Base-by-base conservation (phyloP, 2,329 filamentous ascomycete genomes). In the Cladophialophora psammophila region DNA sequence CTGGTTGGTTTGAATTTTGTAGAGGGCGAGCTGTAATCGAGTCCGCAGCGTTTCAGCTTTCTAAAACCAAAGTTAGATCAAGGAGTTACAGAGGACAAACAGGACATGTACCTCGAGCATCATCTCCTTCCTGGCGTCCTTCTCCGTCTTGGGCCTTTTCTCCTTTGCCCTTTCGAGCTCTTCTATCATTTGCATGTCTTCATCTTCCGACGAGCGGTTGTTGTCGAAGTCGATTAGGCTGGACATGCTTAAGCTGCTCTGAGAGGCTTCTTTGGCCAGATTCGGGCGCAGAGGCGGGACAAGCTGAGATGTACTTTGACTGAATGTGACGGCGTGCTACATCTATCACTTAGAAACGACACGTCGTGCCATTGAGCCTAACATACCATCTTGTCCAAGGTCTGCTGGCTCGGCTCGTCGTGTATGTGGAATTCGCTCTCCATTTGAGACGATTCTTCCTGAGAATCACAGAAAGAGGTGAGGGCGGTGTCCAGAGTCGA, bases 121-220 rank as follows among this genome's bases (percentile, higher is more conserved):
- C 66, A 72, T 66, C 57, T 71, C 55, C 60, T 70, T 72, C 61
- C 69, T 55, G n/a, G 63, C 50, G 20, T 70, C 67, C 35, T 68
- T 57, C 53, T 70, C 59, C 42, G 66, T 57, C 36, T 74, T 63
- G 78, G 76, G 35, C 77, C 78, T 67, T 63, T 66, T 57, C 20
- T 48, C 45, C 32, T 26, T 35, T 36, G 26, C 8, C 8, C 15
- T 26, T 72, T 74, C 60, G 77, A 70, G 12, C 71, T 82, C 79
- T 57, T 72, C 73, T 63, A 68, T 79, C 65, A 69, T 63, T 52
- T 69, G 60, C 63, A 70, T 66, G 32, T 59, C 63, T 12, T 73
- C 68, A 20, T 56, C 64, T 57, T 72, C 66, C n/a, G 66, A 69
- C 12, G 65, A 69, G 13, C 56, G 57, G 45, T 63, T 66, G 55